phyloP scores from a whole-genome alignment of 73 alveolate species.

The Paramecium tetraurelia region DNA sequence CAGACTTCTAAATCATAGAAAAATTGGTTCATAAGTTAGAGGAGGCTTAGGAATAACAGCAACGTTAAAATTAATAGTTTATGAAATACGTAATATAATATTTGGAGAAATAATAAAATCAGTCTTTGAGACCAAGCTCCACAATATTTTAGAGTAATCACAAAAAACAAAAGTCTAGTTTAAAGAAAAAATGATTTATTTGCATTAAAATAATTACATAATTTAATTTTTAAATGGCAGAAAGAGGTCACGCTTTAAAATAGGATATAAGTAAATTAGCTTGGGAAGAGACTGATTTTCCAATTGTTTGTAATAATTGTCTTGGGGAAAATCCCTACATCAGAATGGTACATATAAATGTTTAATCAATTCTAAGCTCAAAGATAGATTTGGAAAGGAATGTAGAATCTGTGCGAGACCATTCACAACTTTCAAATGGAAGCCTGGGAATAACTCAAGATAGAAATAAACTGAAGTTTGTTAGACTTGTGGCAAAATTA shows the following conservation, averaged over 20 bases:
- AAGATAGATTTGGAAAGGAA: slow-evolving; percentile 82
- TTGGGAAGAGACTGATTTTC: slow-evolving; percentile 98
- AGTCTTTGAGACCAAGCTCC: neutral
- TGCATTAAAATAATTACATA: neutral
- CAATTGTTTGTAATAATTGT: slow-evolving; percentile 93
- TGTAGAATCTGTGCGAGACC: slow-evolving; percentile 96
- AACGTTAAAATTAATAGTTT: neutral
- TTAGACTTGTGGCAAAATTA: slow-evolving; percentile 95
- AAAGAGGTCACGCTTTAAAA: slow-evolving; percentile 76
- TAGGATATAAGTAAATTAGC: slow-evolving; percentile 79
- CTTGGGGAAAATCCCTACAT: slow-evolving; percentile 95
- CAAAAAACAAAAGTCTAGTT: slow-evolving; percentile 2
- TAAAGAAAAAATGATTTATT: neutral
- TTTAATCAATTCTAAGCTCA: neutral
- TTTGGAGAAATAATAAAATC: neutral
- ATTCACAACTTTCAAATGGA: slow-evolving; percentile 96
- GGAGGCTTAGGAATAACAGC: slow-evolving; percentile 14
- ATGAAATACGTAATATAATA: slow-evolving; percentile 19
- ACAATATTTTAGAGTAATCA: neutral
- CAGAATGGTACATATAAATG: slow-evolving; percentile 83
- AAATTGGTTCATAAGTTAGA: slow-evolving; percentile 32
- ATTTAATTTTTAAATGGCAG: slow-evolving; percentile 57
- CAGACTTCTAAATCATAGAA: neutral
- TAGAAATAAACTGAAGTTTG: slow-evolving; percentile 96
- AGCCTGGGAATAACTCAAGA: slow-evolving; percentile 91